A percentile compares a stretch with the other conserved stretches of the same genome.
Conservation (phyloP, 805 yeast species). For the Candida andamanensis region DNA sequence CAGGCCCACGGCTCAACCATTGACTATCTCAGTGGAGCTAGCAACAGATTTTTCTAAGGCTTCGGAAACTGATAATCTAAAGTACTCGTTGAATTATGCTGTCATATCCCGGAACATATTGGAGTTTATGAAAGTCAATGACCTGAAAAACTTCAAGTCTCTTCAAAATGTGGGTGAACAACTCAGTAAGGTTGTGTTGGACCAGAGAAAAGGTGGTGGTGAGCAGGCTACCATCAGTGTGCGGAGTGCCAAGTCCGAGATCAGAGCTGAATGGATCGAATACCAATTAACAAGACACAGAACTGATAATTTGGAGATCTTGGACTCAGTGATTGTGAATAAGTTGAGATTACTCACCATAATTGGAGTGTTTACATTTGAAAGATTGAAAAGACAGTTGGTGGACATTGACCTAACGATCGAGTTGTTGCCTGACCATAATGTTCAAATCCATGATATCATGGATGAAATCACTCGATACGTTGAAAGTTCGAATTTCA, state of each 20-base stretch:
- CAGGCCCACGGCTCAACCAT: conserved; percentile 61
- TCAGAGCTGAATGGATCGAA: conserved; percentile 49
- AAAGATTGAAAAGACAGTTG: conserved; percentile 74
- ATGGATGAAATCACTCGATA: conserved; percentile 49
- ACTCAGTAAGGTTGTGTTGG: conserved; percentile 42
- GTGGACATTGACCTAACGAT: conserved; percentile 55
- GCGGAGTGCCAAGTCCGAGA: conserved; percentile 49
- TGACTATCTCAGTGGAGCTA: conserved; percentile 53
- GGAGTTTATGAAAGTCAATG: conserved; percentile 42
- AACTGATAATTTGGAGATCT: conserved; percentile 5
- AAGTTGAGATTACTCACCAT: conserved; percentile 61
- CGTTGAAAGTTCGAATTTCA: conserved; percentile 76
- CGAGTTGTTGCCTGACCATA: conserved; percentile 18
- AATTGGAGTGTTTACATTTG: conserved; percentile 93
- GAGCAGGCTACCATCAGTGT: conserved; percentile 35
- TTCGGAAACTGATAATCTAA: conserved; percentile 75
- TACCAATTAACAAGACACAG: conserved; percentile 34
- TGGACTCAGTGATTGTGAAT: conserved; percentile 35
- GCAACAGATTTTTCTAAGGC: conserved; percentile 67
- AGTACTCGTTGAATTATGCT: conserved; percentile 84
- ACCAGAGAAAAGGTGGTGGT: conserved; percentile 43
- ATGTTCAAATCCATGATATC: conserved; percentile 36
- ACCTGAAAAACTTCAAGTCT: conserved; percentile 37
- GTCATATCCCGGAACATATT: conserved; percentile 66
- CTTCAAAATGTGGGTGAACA: conserved; percentile 44